A percentile compares a stretch with the other conserved stretches of the same genome.
Evolutionary conservation across 2,329 filamentous ascomycete genomes (phyloP).

Genomic region (Penicillium rolfsii): DNA sequence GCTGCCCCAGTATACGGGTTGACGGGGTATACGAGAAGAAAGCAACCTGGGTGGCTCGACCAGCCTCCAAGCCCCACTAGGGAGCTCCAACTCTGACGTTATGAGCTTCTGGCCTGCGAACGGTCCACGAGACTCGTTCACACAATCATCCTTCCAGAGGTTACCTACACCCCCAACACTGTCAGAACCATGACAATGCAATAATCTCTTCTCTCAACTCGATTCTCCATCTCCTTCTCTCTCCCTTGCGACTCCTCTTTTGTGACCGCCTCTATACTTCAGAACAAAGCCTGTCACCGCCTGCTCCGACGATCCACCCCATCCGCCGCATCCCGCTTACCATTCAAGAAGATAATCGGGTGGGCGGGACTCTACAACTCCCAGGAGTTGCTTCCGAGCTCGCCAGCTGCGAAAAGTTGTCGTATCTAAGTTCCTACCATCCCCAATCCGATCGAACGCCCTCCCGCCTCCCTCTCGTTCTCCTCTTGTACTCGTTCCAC

Average conservation of each 20-base stretch:
- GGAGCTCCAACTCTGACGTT: conserved; percentile 6
- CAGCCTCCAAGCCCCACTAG: conserved; percentile 4
- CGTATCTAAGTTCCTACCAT: neutral
- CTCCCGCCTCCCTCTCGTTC: neutral
- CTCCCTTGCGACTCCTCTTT: neutral
- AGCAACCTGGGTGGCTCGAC: neutral
- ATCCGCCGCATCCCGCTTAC: conserved; percentile 19
- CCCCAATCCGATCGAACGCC: no score
- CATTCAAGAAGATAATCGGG: neutral
- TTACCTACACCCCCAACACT: neutral
- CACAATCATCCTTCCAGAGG: no score
- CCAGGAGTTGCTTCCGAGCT: conserved; percentile 1
- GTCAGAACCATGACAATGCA: neutral
- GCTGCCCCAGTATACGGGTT: neutral
- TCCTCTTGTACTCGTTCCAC: neutral
- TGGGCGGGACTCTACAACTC: neutral
- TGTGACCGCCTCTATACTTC: neutral
- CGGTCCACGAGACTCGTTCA: conserved; percentile 5
- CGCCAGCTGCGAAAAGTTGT: neutral
- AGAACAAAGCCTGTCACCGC: conserved; percentile 5
- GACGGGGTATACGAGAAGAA: neutral
- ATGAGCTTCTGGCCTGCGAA: neutral
- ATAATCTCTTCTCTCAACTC: neutral
- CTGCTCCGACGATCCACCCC: conserved; percentile 8
- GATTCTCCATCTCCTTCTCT: neutral